Evolutionary conservation across 257 asterid species (phyloP), one percentile per base, ranked within the genome.

Genomic region (Eucommia ulmoides): DNA sequence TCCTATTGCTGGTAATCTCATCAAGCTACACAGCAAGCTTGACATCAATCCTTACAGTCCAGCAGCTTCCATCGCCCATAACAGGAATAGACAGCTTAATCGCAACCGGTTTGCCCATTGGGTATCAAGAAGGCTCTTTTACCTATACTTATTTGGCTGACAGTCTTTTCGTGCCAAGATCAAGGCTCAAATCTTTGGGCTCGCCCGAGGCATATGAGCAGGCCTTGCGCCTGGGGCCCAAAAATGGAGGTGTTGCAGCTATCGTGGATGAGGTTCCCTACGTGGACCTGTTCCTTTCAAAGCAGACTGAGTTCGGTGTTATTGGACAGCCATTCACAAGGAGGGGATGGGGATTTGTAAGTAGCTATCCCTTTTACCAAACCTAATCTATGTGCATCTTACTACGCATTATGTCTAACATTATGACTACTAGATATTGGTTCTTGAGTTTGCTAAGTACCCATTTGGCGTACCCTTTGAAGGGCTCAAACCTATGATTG

Each of bases 1-100:
- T 79, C 61, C 70, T 68, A 44, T 71, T 75, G 38, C 52, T 79
- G 52, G 80, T 79, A 33, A 60, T 79, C 23, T 66, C 73, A 35
- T 79, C 83, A 29, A 79, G 83, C 67, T 79, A 78, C 63, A 78
- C 83, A 16, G 80, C 87, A 2, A 78, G 80, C 60, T 67, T 78
- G 68, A 78, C 87, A n/a, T 74, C 82, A 19, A 72, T 78, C 67
- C 74, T 78, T 14, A 78, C 87, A 9, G 76, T 72, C 2, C 80
- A 72, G 49, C 83, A 67, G 62, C 72, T 68, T 17, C 49, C 74
- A 42, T 69, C 83, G 20, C 51, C 84, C 14, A 70, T 77, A 50
- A 77, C 61, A 3, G 81, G 84, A 19, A 70, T 77, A 2, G 84
- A 77, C 21, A 64, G 78, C 45, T 53, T 77, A 65, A 64, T 70